These are phyloP conservation scores for Ogataea pignaliae DNA, from an alignment of 805 yeast genomes.

Conservation along the genomic window DNA sequence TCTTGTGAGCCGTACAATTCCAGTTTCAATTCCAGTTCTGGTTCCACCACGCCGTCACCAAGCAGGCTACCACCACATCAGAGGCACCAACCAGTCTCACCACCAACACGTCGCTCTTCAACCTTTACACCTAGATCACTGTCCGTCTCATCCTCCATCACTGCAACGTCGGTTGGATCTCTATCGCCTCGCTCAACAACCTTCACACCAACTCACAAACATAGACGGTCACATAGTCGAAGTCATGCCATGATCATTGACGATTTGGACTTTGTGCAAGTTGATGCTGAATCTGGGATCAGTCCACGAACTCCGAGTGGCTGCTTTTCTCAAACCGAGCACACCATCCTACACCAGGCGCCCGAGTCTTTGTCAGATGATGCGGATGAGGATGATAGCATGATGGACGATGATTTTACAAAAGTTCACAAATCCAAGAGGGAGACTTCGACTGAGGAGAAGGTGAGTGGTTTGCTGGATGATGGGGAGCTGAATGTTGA, in stretches of 20 bases:
- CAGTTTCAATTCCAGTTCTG: background rate
- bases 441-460: no score
- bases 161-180: background rate
- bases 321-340: no score
- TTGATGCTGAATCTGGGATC: background rate
- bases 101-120: background rate
- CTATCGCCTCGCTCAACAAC: background rate
- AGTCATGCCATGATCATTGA: constrained; percentile 1
- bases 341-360: no score
- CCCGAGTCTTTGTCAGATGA: background rate
- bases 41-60: background rate
- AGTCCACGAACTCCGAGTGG: no score
- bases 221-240: background rate
- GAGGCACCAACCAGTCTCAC: constrained; percentile 1
- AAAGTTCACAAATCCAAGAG: no score
- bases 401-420: background rate
- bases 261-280: background rate
- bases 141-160: background rate
- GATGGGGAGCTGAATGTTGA: background rate
- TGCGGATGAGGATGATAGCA: background rate
- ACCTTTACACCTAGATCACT: constrained; percentile 1
- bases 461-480: no score
- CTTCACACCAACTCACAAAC: background rate
- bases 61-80: background rate
- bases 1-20: no score